Evolutionary conservation across 176 grass and related monocot species (phyloP), one percentile per base, ranked within the genome.

Genomic region (Juncus inflexus): DNA sequence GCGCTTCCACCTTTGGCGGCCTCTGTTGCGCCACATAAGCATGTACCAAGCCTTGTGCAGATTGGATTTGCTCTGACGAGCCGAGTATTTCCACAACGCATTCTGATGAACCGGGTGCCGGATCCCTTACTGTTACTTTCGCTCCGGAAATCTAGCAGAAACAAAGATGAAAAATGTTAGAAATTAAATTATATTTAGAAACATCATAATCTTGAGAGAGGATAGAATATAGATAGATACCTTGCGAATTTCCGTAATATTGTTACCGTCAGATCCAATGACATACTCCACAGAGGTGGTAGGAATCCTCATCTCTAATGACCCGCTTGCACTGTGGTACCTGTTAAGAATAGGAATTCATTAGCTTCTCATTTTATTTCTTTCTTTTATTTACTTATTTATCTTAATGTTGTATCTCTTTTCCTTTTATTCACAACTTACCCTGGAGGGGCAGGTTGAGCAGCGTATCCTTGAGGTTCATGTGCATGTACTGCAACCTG

Each of bases 221-320:
- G 63, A 19, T 77, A 70, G 16, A 3, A 47, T 63, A 28, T 28
- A 28, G 19, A 28, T 28, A 28, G 9, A 5, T 85, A 92, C 85
- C 88, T 92, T 85, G 58, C 80, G 72, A 42, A 86, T 86, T 81
- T 92, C 80, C 43, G 74, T 74, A 71, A 97, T 73, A 77, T 84
- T 90, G 75, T 45, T 64, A 50, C 79, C 85, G 56, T 81, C 88
- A 66, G 52, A 74, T 78, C 94, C 88, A 50, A 70, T 42, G 45
- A 88, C 63, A 52, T 79, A 89, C 63, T 84, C 74, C 51, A 84
- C 50, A 63, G 71, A 70, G 79, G 65, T 58, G 73, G 67, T 89
- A 73, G 84, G 83, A 82, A 89, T 78, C 72, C 78, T 83, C 13
- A 86, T 49, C 60, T 89, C 83, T 2, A 84, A 38, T 72, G 82